A percentile compares a stretch with the other conserved stretches of the same genome.
Conservation (phyloP, 176 grass and related monocot species). For the Aegilops umbellulata region DNA sequence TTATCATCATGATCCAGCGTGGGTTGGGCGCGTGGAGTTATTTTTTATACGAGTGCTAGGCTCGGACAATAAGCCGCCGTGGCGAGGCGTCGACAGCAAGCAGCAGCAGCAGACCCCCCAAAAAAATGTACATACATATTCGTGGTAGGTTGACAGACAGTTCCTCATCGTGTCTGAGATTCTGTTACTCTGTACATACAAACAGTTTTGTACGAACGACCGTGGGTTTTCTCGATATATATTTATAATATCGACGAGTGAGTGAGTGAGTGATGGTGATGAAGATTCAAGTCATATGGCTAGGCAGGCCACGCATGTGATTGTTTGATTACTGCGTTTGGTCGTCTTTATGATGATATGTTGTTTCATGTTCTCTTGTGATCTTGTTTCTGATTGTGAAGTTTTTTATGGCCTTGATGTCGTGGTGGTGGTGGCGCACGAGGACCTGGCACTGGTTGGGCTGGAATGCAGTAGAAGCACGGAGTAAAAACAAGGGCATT, state of each 20-base stretch:
- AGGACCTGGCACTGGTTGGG: too few species aligned
- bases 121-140: constrained; percentile 33
- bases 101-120: background rate
- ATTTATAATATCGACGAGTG: background rate
- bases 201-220: constrained; percentile 33
- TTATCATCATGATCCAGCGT: background rate
- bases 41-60: constrained; percentile 2
- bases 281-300: background rate
- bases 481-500: background rate
- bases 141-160: background rate
- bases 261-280: background rate
- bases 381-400: background rate
- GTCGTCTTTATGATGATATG: background rate
- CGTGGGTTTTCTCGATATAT: background rate
- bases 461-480: background rate
- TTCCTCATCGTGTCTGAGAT: background rate
- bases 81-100: background rate
- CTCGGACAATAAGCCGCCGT: constrained; percentile 35
- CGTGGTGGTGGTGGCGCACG: background rate
- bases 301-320: background rate
- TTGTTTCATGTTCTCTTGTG: background rate
- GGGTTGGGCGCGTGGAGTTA: background rate
- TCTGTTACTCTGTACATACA: constrained; percentile 23
- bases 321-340: background rate
- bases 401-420: background rate